Evolutionary conservation across 345 rosid species (phyloP).

Genomic region (Toxicodendron radicans): DNA sequence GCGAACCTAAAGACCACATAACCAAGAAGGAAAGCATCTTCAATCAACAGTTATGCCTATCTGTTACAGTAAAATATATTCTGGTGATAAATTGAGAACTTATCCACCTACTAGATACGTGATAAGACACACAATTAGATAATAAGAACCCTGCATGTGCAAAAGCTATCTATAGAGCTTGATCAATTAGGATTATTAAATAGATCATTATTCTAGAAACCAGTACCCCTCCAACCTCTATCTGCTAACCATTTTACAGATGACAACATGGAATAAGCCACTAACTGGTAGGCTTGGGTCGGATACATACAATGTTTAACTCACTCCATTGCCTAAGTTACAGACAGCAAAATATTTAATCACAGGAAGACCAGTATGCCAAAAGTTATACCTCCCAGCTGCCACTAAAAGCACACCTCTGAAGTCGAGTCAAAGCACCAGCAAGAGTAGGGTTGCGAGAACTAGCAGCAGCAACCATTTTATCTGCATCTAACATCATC

Average conservation of each 20-base stretch:
- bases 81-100: neutral
- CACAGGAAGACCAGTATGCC: conserved; percentile 18
- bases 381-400: conserved; percentile 94
- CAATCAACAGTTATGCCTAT: neutral
- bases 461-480: conserved; percentile 99
- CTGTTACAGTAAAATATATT: neutral
- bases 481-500: conserved; percentile 99
- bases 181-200: neutral
- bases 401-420: conserved; percentile 99
- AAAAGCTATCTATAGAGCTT: neutral
- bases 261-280: neutral
- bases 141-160: neutral
- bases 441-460: conserved; percentile 99
- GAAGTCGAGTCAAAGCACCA: conserved; percentile 96
- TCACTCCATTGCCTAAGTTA: conserved; percentile 6
- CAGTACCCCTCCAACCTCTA: neutral
- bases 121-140: neutral
- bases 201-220: neutral
- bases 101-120: neutral
- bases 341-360: neutral
- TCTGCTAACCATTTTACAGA: neutral
- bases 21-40: conserved; percentile 9
- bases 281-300: neutral
- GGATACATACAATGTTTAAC: neutral
- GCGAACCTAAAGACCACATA: conserved; percentile 60